These are phyloP conservation scores for Ogataea saltuana DNA, from an alignment of 805 yeast species.

Conservation along the genomic window DNA sequence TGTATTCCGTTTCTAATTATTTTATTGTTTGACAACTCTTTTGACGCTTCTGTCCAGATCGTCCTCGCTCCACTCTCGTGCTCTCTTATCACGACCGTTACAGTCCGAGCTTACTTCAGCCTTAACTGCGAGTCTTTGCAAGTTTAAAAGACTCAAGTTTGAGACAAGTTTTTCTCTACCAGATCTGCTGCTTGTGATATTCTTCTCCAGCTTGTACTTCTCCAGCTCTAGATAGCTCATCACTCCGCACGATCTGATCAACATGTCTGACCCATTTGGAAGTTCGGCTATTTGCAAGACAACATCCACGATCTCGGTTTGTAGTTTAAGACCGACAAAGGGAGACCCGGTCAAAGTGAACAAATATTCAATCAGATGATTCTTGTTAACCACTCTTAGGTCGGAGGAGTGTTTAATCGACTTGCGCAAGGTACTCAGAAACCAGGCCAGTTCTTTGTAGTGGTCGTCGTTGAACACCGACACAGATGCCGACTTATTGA, in stretches of 20 bases:
- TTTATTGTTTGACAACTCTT: conserved; percentile 32
- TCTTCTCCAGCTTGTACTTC: conserved; percentile 16
- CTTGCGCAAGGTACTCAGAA: conserved; percentile 47
- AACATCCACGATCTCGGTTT: conserved; percentile 42
- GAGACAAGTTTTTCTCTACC: conserved; percentile 19
- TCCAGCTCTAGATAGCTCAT: conserved; percentile 41
- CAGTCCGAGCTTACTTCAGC: conserved; percentile 41
- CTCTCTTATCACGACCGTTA: conserved; percentile 48
- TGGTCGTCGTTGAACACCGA: conserved; percentile 46
- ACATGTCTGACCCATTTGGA: conserved; percentile 56
- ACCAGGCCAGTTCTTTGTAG: conserved; percentile 67
- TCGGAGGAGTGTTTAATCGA: conserved; percentile 55
- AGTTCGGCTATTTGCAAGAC: conserved; percentile 50
- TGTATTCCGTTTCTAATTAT: not conserved
- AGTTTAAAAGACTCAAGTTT: conserved; percentile 40
- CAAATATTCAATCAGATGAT: conserved; percentile 67
- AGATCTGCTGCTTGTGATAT: conserved; percentile 3
- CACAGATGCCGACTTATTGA: conserved; percentile 14
- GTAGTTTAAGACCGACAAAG: conserved; percentile 43
- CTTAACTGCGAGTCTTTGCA: conserved; percentile 49
- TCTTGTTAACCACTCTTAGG: conserved; percentile 50
- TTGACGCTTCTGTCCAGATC: conserved; percentile 51
- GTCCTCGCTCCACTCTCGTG: conserved; percentile 59
- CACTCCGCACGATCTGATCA: conserved; percentile 59
- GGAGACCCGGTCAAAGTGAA: conserved; percentile 56